phyloP scores from a whole-genome alignment of 108 stramenopile genomes.

The Chaetoceros tenuissimus region DNA sequence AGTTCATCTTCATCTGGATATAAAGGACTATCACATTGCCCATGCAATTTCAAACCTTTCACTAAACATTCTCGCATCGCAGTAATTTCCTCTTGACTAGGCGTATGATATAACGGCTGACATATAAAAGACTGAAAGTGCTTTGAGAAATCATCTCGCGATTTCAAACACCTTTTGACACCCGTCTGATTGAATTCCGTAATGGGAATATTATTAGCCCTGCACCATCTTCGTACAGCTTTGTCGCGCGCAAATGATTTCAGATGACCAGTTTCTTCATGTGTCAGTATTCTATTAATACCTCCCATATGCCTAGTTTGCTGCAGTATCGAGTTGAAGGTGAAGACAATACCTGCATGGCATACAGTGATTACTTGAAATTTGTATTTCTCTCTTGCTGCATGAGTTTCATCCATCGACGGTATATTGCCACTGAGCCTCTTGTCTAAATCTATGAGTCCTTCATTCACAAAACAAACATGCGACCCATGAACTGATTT shows the following conservation, averaged over 20 bases:
- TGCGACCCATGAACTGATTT: slow-evolving; percentile 66
- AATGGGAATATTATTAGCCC: slow-evolving; percentile 26
- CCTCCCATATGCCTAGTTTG: slow-evolving; percentile 11
- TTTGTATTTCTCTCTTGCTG: slow-evolving; percentile 10
- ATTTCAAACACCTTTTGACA: slow-evolving; percentile 40
- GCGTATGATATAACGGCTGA: slow-evolving; percentile 28
- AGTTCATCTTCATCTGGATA: slow-evolving; percentile 20
- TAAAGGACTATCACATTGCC: slow-evolving; percentile 12
- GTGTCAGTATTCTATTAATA: slow-evolving; percentile 46
- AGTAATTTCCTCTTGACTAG: slow-evolving; percentile 11
- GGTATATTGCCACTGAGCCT: slow-evolving; percentile 10
- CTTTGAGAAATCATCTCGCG: slow-evolving; percentile 44
- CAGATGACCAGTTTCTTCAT: slow-evolving; percentile 60
- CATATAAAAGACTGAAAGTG: slow-evolving; percentile 38
- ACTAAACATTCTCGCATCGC: slow-evolving; percentile 12
- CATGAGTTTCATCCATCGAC: neutral
- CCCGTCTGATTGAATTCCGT: slow-evolving; percentile 54
- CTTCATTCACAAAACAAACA: slow-evolving; percentile 51
- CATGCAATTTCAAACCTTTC: slow-evolving; percentile 19
- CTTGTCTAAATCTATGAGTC: slow-evolving; percentile 49
- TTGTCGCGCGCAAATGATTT: slow-evolving; percentile 51
- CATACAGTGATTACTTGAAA: slow-evolving; percentile 52
- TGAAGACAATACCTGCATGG: slow-evolving; percentile 31
- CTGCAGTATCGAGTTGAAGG: slow-evolving; percentile 31
- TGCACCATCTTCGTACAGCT: slow-evolving; percentile 53